Base-by-base conservation (phyloP, 2,329 filamentous ascomycete genomes). In the Fusarium subtropicale region DNA sequence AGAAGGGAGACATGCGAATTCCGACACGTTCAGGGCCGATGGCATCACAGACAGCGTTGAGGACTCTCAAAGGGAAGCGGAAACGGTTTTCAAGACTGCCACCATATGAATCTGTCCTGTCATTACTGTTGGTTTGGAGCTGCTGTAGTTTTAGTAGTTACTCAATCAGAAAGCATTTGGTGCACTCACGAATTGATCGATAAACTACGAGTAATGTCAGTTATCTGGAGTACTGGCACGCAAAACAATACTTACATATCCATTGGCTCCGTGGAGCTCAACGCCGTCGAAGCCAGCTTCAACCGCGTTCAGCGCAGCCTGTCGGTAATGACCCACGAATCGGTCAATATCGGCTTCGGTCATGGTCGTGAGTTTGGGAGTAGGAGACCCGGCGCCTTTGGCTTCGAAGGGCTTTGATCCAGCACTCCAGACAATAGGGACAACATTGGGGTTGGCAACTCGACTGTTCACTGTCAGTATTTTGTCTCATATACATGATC, bases 231-330 rank as follows among this genome's bases (percentile, higher is more conserved):
- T 48, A 20, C 6, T 26, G 5, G 24, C 8, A 18, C 5, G 5
- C 10, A 10, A 30, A 15, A 18, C 5, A 6, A 9, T 2, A 71
- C 71, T 60, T 2, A 91, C 79, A 68, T 91, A 91, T 3, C 87
- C 88, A 71, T 90, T 88, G 3, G 86, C 86, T 12, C 78, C 83
- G 62, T 87, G 83, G 8, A 85, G 76, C 67, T 94, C 92, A 54
- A 94, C 87, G 7, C 88, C 89, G 73, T 95, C 92, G 34, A 91
- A 90, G 0, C 92, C 92, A 7, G 87, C 88, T 1, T 84, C 82
- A 1, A 92, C 76, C 0, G 91, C 85, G 26, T 87, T 82, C 68
- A 83, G 81, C 0, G 85, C 81, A 0, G 86, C 85, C 2, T 82
- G 83, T 3, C 83, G 85, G 78, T 85, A 93, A 1, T 86, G 86